Base-by-base conservation (phyloP, 2,329 filamentous ascomycete species). In the Colletotrichum orchidophilum region DNA sequence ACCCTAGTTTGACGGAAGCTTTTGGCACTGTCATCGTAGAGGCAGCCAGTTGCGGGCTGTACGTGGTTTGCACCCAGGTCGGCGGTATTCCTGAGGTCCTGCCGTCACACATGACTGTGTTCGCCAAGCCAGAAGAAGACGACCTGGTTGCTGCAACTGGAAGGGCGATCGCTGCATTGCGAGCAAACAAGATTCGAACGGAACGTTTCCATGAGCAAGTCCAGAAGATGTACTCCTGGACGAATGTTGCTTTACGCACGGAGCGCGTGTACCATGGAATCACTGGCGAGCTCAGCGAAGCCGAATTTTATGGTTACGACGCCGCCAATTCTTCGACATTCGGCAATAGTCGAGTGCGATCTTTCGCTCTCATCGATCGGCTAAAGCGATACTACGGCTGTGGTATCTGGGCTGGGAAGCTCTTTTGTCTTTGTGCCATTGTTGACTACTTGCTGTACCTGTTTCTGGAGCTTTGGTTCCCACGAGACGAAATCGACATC, bases 21-120 rank as follows among this genome's bases (percentile, higher is more conserved):
- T 99, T 99, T 77, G 96, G 96, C 26, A 99, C 96, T 0, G 96
- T 99, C 73, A 96, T 99, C 66, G 97, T 99, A 33, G 96, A 99
- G 82, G 96, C 96, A 7, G 96, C 96, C 33, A 96, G 93, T 74
- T 99, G 96, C 78, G 97, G 97, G 1, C 84, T 99, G 1, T 98
- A 98, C 78, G 95, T 99, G 4, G 97, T 99, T 1, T 97, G 95
- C 78, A 99, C 96, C 0, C 94, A 96, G 69, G 96, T 99, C 6
- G 96, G 96, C 60, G 96, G 96, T 39, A 98, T 99, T 70, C 96
- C 96, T 3, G 96, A 99, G 81, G 97, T 99, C 1, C 87, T 99
- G 3, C 96, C 96, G 0, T 92, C 92, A 8, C 95, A 98, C 80
- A 99, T 99, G 96, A 98, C 96, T 0, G 94, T 95, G 0, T 99